Conservation (phyloP, 768 basidiomycete species). For the Tulasnella sp. region DNA sequence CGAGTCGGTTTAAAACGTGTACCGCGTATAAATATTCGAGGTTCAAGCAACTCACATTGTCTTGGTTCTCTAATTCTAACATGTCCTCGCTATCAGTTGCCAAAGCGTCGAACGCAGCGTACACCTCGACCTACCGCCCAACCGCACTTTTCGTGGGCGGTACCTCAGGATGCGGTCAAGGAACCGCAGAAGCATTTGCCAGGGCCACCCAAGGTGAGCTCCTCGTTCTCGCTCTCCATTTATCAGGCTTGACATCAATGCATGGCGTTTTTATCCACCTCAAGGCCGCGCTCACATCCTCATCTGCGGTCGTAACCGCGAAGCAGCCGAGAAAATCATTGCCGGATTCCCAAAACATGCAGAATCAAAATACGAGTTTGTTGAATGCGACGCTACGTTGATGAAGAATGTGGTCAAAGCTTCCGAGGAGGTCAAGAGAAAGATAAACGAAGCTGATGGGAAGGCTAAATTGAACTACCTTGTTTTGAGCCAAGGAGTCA, state of each 20-base stretch:
- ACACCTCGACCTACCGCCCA: conserved; percentile 17
- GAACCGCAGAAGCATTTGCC: conserved; percentile 19
- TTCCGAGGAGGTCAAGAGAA: neutral
- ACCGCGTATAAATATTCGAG: neutral
- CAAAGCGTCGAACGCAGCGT: conserved; percentile 11
- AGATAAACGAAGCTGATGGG: neutral
- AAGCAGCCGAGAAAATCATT: conserved; percentile 24
- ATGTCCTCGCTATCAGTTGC: conserved; percentile 14
- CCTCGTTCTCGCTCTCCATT: too few species aligned
- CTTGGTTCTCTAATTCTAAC: neutral
- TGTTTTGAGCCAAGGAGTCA: conserved; percentile 18
- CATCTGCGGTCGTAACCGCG: conserved; percentile 24
- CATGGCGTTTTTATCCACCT: neutral
- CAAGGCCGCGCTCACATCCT: conserved; percentile 22
- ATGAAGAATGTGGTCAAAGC: conserved; percentile 24
- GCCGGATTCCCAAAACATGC: conserved; percentile 18
- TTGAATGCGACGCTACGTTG: conserved; percentile 27
- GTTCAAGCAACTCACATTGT: neutral
- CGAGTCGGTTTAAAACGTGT: neutral
- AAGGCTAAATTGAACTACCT: conserved; percentile 15
- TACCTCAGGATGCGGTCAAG: conserved; percentile 22
- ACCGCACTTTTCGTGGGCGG: conserved; percentile 22
- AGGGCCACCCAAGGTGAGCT: conserved; percentile 15
- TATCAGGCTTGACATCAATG: neutral
- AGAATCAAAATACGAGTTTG: conserved; percentile 29